phyloP scores from a whole-genome alignment of 2,329 filamentous ascomycete genomes.

The Penicillium hordei region DNA sequence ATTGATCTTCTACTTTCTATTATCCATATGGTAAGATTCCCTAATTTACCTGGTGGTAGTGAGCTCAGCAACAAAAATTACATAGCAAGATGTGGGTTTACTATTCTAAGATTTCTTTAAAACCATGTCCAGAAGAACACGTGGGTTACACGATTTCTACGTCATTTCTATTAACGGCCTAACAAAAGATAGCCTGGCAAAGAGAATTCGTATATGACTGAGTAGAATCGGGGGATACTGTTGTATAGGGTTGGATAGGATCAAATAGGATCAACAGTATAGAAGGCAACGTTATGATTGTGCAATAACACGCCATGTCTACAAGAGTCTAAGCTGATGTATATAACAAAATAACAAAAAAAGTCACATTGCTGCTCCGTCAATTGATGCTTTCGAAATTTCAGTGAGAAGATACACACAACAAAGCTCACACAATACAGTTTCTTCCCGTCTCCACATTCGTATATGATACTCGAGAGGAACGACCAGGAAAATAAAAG shows the following conservation, averaged over 20 bases:
- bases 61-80: no score
- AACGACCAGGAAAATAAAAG: conserved; percentile 30
- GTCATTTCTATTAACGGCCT: no score
- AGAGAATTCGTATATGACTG: no score
- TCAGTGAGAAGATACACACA: background rate
- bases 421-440: background rate
- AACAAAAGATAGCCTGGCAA: no score
- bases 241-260: background rate
- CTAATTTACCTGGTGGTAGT: background rate
- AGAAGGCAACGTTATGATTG: no score
- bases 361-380: background rate
- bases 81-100: no score
- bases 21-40: background rate
- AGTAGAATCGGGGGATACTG: no score
- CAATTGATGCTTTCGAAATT: background rate
- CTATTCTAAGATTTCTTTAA: no score
- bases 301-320: background rate
- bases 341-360: background rate
- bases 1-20: background rate
- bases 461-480: background rate
- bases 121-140: no score
- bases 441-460: background rate
- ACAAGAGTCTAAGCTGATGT: background rate
- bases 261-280: no score
- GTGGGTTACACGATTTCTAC: no score